Base-by-base conservation (phyloP, 208 protist species). In the Herpetomonas samuelpessoai region DNA sequence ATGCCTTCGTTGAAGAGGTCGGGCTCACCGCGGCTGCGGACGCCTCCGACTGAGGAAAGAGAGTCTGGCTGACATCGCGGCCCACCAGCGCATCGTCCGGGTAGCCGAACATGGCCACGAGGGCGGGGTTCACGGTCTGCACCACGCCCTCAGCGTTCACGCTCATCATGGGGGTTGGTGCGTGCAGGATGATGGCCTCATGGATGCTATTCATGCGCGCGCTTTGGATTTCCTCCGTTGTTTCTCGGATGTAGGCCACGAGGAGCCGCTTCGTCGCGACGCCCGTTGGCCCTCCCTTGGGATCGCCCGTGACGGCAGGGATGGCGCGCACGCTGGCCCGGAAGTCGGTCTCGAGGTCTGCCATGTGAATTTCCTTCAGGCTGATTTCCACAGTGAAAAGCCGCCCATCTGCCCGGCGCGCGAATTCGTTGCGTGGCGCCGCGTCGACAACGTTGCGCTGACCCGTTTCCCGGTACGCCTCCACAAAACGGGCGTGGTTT, bases 131-230 rank as follows among this genome's bases (percentile, higher is more conserved):
- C 53, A 73, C 65, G 12, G 55, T 25, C 21, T 68, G 35, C 6
- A 80, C 63, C n/a, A 52, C 71, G 41, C 73, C 73, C 22, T 44
- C 56, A 3, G 3, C 18, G 69, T 73, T 57, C 41, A 73, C 60
- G 38, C 25, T 41, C n/a, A 74, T 35, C 48, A 68, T 31, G 21
- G 62, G 61, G 9, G 27, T 38, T 24, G 53, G 26, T 3, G 12
- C 16, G 24, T 25, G 14, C 9, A 44, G 50, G 18, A 52, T 59
- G 26, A 56, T 48, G 7, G 39, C 48, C 21, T 71, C 53, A 59
- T 68, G 58, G 7, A 63, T 28, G 25, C 16, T 21, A n/a, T 54
- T 62, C 6, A 3, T 25, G 21, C 35, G 25, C 21, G 7, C 27
- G 25, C 50, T 56, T 26, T 53, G 56, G 22, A 54, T 4, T 14